Evolutionary conservation across 2,329 filamentous ascomycete species (phyloP), one percentile per base, ranked within the genome.

Genomic region (Cordyceps cateniannulata): DNA sequence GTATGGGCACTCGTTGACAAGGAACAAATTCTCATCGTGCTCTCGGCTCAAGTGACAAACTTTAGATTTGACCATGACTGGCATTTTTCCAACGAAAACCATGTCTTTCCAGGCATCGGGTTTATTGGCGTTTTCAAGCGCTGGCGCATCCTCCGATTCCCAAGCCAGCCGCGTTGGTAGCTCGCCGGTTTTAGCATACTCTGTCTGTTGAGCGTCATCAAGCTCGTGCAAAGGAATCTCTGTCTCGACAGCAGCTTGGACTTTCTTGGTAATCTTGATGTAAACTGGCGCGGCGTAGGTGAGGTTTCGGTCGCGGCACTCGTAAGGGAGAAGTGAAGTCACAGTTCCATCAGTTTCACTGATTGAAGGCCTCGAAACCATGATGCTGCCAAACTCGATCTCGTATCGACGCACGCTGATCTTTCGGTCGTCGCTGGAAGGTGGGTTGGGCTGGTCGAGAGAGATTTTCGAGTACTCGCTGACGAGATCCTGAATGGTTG

Each of bases 21-120:
- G 82, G 72, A 96, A 98, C 1, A 99, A 81, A 54, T 90, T 88
- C 58, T 95, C 88, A 65, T 98, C 93, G 53, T 85, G 85, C 71
- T 96, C 85, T 66, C 89, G 87, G 67, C 89, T 89, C 66, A 99
- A 77, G 66, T 96, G 91, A 75, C 95, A 99, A 68, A 96, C 95
- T 75, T 93, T 91, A 32, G 93, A 97, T 78, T 97, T 96, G 68
- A 99, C 83, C 95, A 99, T 99, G 71, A 98, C 92, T 3, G 95
- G 95, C 68, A 99, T 83, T 73, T 96, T 96, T 67, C 95, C 95
- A 64, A 98, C 91, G 73, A 96, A 98, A 42, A 97, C 88, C 69
- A 87, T 85, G 66, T 90, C 84, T 63, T 84, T 82, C 69, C 86
- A 83, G 22, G 82, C 80, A 61, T 82, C 80, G 14, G 73, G 75